Evolutionary conservation across 1,139 yeast species (phyloP), one percentile per base, ranked within the genome.

Genomic region (Protomyces lactucae-debilis): DNA sequence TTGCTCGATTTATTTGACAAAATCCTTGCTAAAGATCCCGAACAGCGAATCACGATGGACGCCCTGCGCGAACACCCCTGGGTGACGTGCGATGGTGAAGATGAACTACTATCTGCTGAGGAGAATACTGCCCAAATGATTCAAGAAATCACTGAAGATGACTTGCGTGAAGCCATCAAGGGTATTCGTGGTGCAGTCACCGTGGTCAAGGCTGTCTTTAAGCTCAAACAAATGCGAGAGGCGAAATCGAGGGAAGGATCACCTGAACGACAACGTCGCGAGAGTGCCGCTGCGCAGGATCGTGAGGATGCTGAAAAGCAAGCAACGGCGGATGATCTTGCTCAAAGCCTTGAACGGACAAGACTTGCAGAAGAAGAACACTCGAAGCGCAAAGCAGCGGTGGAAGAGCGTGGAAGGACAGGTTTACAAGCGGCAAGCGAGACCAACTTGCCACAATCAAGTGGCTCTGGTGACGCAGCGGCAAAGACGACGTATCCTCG

Each of bases 61-160:
- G 76, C 80, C 52, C 75, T 87, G 40, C 76, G 86, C 32, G 61
- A 77, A 63, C 89, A 86, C 70, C 80, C 81, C 40, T 87, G 93
- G 93, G 78, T 78, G 37, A 78, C 79, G 3, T 69, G 71, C 48
- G 56, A 69, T 32, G 76, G 85, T 28, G 69, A 72, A 18, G 80
- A 78, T 68, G 66, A 66, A 28, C 71, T 78, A 57, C 71, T 78
- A 14, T 68, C 76, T 3, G 64, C 65, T 18, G 79, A 76, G 51
- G 80, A 77, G 66, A 78, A 78, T 68, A 73, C 75, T 12, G 75
- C 75, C 5, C 73, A 68, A 28, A 69, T 67, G 23, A 72, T 74
- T 16, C 71, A 72, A n/a, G 71, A 73, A 2, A 73, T 77, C 56
- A 76, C 79, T 10, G 78, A 76, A 64, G 78, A 74, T 52, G 79